Conservation (phyloP, 768 basidiomycete genomes). For the Psilocybe azurescens region DNA sequence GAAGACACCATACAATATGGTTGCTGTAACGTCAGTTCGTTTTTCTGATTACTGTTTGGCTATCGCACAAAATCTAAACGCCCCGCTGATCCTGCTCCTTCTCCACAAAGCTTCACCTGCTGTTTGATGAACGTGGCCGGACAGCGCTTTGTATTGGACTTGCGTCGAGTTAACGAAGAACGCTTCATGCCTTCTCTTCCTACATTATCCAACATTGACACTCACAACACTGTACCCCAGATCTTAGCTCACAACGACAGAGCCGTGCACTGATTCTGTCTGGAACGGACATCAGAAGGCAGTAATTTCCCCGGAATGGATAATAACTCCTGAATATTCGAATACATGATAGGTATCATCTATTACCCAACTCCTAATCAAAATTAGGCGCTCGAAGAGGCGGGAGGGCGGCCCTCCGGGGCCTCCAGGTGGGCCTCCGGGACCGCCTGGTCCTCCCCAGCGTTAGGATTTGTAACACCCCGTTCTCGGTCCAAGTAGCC, state of each 20-base stretch:
- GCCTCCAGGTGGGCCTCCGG: no score
- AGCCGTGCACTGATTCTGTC: background rate
- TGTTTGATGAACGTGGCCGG: conserved; percentile 22
- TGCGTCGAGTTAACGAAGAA: conserved; percentile 14
- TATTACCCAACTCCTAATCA: no score
- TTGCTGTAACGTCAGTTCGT: conserved; percentile 21
- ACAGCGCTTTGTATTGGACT: conserved; percentile 25
- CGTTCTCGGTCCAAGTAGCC: background rate
- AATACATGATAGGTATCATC: no score
- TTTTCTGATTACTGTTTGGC: background rate
- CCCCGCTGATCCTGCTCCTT: background rate
- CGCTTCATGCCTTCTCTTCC: conserved; percentile 1
- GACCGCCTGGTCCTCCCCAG: background rate
- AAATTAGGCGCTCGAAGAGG: no score
- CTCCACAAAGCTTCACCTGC: conserved; percentile 17
- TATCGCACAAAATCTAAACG: background rate
- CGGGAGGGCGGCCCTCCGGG: no score
- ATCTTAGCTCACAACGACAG: background rate
- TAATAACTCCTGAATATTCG: no score
- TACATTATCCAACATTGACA: background rate
- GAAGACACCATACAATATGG: conserved; percentile 19
- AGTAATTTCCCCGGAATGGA: no score
- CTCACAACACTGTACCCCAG: background rate
- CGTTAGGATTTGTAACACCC: background rate
- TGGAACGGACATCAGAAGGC: background rate